Evolutionary conservation across 352 stramenopile species (phyloP), one percentile per base, ranked within the genome.

Genomic region (Phytophthora sojae): DNA sequence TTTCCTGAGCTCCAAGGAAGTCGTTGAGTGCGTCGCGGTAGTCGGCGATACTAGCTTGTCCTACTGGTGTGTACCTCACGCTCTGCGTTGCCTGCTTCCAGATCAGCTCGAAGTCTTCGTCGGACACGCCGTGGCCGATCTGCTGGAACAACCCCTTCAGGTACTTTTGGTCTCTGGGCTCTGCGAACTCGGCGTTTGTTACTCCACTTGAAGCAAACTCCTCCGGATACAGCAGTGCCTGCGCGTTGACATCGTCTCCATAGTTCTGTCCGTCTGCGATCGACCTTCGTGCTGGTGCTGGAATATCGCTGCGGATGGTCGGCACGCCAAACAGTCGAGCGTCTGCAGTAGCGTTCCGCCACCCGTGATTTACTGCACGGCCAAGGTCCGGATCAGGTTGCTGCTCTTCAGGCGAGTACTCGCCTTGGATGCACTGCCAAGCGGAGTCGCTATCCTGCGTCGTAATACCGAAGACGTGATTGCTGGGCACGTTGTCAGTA

Each of bases 181-280:
- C 79, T 19, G 77, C 69, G 60, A 98, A 97, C 77, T 98, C 92
- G 30, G 82, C 79, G 61, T 98, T 92, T 45, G 83, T 67, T 30
- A 98, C 81, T 29, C 91, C 91, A 54, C 90, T 83, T 8, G 80
- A 86, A 15, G 88, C 81, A 71, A 97, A 96, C 61, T 92, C 68
- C 32, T 93, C 84, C 0, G 92, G 91, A 64, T 97, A 94, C 35
- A 98, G 65, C 55, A 98, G 79, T 51, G 93, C 83, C 39, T 93
- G 82, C 44, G 84, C 89, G 58, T 71, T 84, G 23, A 82, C 75
- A 71, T 98, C 91, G 60, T 98, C 91, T 51, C 92, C 92, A 67
- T 97, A 98, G 68, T 98, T 98, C 67, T 97, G 91, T 35, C 69
- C 79, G 66, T 98, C 91, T 7, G 91, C 92, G n/a, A 98, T 79